Evolutionary conservation across 495 filamentous ascomycete species (phyloP).

Genomic region (Podospora bellae-mahoneyi): DNA sequence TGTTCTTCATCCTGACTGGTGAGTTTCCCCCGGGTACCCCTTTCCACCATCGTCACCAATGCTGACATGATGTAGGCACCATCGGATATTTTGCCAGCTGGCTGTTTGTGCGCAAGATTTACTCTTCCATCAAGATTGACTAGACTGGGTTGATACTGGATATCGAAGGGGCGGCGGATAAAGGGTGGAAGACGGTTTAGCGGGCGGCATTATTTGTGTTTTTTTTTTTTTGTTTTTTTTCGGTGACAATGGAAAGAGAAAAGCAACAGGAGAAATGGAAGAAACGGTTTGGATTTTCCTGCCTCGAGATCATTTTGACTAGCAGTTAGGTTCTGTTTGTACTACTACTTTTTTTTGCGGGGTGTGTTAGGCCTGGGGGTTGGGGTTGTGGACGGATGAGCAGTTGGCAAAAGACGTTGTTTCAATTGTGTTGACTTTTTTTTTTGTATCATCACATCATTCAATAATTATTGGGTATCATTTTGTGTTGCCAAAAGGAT

Average conservation of each 20-base stretch:
- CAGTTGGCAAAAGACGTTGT: neutral
- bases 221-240: neutral
- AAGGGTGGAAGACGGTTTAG: neutral
- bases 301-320: neutral
- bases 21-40: conserved; percentile 35
- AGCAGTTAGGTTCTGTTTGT: neutral
- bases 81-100: conserved; percentile 95
- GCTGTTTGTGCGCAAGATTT: conserved; percentile 90
- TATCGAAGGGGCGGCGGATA: neutral
- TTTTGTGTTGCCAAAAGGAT: neutral
- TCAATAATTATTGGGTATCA: neutral
- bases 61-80: conserved; percentile 50
- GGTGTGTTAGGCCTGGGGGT: neutral
- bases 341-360: neutral
- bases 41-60: neutral
- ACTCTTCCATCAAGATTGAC: conserved; percentile 93
- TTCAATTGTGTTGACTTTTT: neutral
- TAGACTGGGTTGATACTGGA: conserved; percentile 33
- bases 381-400: neutral
- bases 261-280: conserved; percentile 11
- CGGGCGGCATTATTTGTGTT: neutral
- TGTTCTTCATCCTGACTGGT: conserved; percentile 94
- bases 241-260: conserved; percentile 11
- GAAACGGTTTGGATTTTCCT: conserved; percentile 1
- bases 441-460: neutral